Evolutionary conservation across 2,329 filamentous ascomycete species (phyloP).

Genomic region (Pseudophaeomoniella oleicola): DNA sequence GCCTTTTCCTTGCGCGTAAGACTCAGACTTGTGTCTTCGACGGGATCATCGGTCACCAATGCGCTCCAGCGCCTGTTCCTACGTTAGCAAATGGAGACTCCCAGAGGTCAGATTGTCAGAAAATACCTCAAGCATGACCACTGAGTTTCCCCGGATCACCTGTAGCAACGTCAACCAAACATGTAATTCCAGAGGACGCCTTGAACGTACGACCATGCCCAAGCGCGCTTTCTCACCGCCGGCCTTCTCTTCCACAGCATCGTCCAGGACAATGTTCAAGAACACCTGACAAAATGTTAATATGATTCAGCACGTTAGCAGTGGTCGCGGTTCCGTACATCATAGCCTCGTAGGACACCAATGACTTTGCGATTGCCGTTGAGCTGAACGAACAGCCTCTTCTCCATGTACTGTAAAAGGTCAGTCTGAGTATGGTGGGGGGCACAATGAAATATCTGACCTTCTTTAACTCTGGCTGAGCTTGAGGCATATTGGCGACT

Average conservation of each 20-base stretch:
- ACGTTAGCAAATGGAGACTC: conserved; percentile 1
- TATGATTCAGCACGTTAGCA: background rate
- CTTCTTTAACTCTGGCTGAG: conserved; percentile 98
- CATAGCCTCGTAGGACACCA: conserved; percentile 85
- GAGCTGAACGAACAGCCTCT: conserved; percentile 91
- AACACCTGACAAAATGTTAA: conserved; percentile 53
- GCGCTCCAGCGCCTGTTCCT: conserved; percentile 22
- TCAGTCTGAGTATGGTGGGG: conserved; percentile 7
- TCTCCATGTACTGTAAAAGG: conserved; percentile 77
- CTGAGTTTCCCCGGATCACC: conserved; percentile 88
- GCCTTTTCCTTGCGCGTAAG: too few relatives aligned
- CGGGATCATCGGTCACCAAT: conserved; percentile 26
- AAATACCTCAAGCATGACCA: conserved; percentile 81
- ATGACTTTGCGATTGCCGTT: conserved; percentile 97
- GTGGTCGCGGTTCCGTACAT: conserved; percentile 45
- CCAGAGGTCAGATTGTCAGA: background rate
- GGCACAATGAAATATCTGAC: conserved; percentile 27
- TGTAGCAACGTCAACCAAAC: too few relatives aligned
- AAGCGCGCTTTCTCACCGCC: conserved; percentile 80
- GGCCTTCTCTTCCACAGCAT: conserved; percentile 87
- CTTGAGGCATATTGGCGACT: conserved; percentile 72
- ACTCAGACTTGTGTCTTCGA: too few relatives aligned
- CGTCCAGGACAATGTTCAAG: conserved; percentile 93
- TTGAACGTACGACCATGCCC: conserved; percentile 64
- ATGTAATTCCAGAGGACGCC: too few relatives aligned